phyloP scores from a whole-genome alignment of 2,329 filamentous ascomycete genomes.

The Conoideocrella luteorostrata region DNA sequence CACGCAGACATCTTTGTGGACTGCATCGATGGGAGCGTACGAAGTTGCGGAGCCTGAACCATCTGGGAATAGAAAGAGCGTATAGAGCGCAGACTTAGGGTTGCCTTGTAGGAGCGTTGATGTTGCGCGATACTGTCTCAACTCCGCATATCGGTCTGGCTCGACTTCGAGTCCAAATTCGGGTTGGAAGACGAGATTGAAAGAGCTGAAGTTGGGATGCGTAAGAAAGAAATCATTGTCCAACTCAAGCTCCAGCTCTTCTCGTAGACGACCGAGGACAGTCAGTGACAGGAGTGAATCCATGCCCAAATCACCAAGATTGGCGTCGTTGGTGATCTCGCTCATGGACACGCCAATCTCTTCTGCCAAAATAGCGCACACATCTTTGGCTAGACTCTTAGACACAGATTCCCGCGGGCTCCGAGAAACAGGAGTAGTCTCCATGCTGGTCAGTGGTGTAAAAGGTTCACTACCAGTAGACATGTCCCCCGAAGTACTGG shows the following conservation, averaged over 20 bases:
- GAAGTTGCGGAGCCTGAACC: conserved; percentile 57
- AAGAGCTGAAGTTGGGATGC: background rate
- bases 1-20: conserved; percentile 41
- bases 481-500: too few relatives aligned
- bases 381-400: too few relatives aligned
- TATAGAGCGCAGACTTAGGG: conserved; percentile 8
- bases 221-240: background rate
- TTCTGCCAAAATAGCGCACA: too few relatives aligned
- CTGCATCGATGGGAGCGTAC: conserved; percentile 37
- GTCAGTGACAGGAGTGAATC: background rate
- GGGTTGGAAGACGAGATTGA: conserved; percentile 3
- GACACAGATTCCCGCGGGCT: too few relatives aligned
- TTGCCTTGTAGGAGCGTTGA: conserved; percentile 4
- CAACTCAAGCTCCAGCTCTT: background rate
- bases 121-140: conserved; percentile 9
- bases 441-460: too few relatives aligned
- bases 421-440: too few relatives aligned
- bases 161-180: background rate
- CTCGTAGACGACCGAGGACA: background rate
- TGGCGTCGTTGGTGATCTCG: too few relatives aligned
- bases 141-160: too few relatives aligned
- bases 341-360: too few relatives aligned
- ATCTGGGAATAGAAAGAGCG: conserved; percentile 34
- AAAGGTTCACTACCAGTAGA: too few relatives aligned
- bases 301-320: background rate